Conservation (phyloP, 1,139 yeast genomes). For the Saccharomyces pastorianus region DNA sequence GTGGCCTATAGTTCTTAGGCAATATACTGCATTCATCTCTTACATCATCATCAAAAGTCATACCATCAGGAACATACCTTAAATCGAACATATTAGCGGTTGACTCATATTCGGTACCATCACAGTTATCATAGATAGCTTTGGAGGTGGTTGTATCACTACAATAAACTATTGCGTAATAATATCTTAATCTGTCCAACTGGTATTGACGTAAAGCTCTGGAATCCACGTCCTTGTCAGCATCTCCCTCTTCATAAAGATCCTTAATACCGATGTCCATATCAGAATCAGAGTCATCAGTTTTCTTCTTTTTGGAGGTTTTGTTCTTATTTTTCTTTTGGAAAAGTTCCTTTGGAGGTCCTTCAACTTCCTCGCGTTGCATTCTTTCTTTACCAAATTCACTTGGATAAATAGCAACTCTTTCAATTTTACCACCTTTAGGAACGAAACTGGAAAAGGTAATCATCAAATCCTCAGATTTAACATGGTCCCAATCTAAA, state of each 20-base stretch:
- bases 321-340: conserved; percentile 35
- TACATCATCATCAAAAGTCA: conserved; percentile 73
- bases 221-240: conserved; percentile 64
- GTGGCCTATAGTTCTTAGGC: conserved; percentile 77
- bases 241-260: conserved; percentile 63
- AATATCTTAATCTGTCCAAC: conserved; percentile 78
- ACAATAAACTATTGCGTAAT: conserved; percentile 87
- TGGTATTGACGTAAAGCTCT: conserved; percentile 67
- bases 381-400: conserved; percentile 90
- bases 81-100: conserved; percentile 92
- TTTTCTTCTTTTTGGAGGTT: conserved; percentile 33
- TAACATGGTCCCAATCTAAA: conserved; percentile 93
- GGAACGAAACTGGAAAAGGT: conserved; percentile 86
- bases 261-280: conserved; percentile 54
- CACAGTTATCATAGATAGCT: conserved; percentile 74
- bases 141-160: conserved; percentile 67
- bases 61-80: conserved; percentile 85
- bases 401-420: conserved; percentile 79
- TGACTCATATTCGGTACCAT: conserved; percentile 92
- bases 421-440: conserved; percentile 55
- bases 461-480: conserved; percentile 81
- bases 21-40: conserved; percentile 63
- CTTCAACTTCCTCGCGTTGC: conserved; percentile 83
- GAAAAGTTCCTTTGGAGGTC: conserved; percentile 86
- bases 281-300: conserved; percentile 39